These are phyloP conservation scores for Hyphopichia burtonii DNA, from an alignment of 1,139 yeast genomes.

Conservation along the genomic window DNA sequence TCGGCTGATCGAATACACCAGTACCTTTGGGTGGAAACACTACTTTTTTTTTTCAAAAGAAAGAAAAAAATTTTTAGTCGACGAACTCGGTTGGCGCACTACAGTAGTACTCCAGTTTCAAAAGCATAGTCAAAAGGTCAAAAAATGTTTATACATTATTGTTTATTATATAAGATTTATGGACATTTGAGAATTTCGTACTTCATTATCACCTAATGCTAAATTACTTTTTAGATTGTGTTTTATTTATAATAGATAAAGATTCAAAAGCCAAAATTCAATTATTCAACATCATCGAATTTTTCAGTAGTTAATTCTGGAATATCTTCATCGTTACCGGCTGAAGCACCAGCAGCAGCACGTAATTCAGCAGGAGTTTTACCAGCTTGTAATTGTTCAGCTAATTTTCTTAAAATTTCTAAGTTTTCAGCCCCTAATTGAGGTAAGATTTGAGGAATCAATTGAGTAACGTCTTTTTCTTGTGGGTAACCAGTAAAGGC, in stretches of 20 bases:
- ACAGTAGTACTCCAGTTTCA: too few species aligned
- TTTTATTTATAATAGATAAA: too few species aligned
- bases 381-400: slow-evolving; percentile 79
- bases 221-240: neutral
- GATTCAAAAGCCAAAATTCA: slow-evolving; percentile 2
- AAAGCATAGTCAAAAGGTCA: too few species aligned
- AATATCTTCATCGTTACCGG: slow-evolving; percentile 67
- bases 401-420: slow-evolving; percentile 84
- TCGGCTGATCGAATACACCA: too few species aligned
- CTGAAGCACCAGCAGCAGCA: slow-evolving; percentile 42
- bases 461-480: slow-evolving; percentile 88
- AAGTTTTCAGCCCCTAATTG: slow-evolving; percentile 97
- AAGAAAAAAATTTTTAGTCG: too few species aligned
- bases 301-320: slow-evolving; percentile 96
- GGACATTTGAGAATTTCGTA: neutral
- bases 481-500: slow-evolving; percentile 95
- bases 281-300: slow-evolving; percentile 81
- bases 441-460: slow-evolving; percentile 92
- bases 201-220: neutral
- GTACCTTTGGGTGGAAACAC: too few species aligned
- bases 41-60: too few species aligned
- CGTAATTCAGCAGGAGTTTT: slow-evolving; percentile 50
- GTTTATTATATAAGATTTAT: neutral
- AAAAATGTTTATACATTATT: neutral
- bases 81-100: too few species aligned